These are phyloP conservation scores for Pseudogymnoascus sp. DNA, from an alignment of 2,329 filamentous ascomycete species.

Conservation along the genomic window DNA sequence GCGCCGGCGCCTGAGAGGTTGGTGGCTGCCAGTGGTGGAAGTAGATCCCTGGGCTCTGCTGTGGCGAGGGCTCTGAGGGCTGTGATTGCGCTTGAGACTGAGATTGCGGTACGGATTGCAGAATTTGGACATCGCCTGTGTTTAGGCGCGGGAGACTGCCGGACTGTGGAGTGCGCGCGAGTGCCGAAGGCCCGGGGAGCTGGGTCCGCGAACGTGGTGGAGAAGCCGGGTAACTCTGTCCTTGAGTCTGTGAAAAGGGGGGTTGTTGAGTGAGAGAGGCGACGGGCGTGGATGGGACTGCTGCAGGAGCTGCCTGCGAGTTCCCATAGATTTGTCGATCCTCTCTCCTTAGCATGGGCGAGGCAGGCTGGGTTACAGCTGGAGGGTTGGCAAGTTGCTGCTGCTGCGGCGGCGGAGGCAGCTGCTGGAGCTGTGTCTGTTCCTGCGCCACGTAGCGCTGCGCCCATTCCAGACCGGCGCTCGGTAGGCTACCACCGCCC, in stretches of 20 bases:
- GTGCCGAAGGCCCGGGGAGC: constrained; percentile 21
- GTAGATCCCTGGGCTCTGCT: constrained; percentile 45
- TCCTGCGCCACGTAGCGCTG: constrained; percentile 55
- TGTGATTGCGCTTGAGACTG: constrained; percentile 16
- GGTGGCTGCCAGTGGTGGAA: constrained; percentile 94
- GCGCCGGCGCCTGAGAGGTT: constrained; percentile 47
- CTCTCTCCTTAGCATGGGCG: constrained; percentile 49
- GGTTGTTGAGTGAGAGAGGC: constrained; percentile 10
- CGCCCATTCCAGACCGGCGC: constrained; percentile 56
- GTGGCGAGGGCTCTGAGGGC: constrained; percentile 19
- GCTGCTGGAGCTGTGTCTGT: constrained; percentile 37
- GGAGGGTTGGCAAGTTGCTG: constrained; percentile 14
- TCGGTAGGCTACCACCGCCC: constrained; percentile 53
- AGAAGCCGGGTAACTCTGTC: constrained; percentile 27
- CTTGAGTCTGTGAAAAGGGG: constrained; percentile 17
- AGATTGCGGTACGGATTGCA: constrained; percentile 17
- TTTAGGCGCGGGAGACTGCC: constrained; percentile 34
- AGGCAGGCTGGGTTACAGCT: constrained; percentile 30
- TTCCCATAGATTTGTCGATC: constrained; percentile 31
- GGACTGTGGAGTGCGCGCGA: constrained; percentile 23
- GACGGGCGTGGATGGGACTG: constrained; percentile 26
- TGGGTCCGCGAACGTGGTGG: constrained; percentile 25
- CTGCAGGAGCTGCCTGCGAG: constrained; percentile 22
- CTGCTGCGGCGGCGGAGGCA: constrained; percentile 41
- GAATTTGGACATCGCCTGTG: constrained; percentile 33